Conservation (phyloP, 108 stramenopile genomes). For the Parmales sp. region DNA sequence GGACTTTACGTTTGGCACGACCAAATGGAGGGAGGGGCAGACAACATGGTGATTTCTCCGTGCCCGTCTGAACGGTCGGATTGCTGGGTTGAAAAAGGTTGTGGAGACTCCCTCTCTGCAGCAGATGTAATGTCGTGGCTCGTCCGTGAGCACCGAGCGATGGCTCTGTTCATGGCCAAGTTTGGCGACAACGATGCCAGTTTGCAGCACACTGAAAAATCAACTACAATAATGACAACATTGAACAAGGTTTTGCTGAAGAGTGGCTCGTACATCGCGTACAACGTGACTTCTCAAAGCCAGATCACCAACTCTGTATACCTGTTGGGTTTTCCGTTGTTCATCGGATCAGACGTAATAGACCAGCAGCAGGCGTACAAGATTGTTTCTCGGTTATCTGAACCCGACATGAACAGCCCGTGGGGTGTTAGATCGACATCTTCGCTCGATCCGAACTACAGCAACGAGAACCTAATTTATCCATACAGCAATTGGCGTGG, state of each 20-base stretch:
- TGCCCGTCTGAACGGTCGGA: not conserved
- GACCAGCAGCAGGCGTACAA: not conserved
- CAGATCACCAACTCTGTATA: not conserved
- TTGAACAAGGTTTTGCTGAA: not conserved
- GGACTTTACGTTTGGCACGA: not conserved
- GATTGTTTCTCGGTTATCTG: not conserved
- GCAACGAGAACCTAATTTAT: not conserved
- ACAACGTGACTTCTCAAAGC: not conserved
- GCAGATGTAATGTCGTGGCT: not conserved
- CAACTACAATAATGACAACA: not conserved
- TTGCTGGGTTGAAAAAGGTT: not conserved
- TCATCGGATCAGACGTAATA: not conserved
- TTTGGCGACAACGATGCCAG: not conserved
- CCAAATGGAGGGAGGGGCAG: constrained; percentile 1
- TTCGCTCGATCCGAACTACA: not conserved
- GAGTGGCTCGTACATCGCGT: not conserved
- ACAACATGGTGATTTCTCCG: not conserved
- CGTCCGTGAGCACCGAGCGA: not conserved
- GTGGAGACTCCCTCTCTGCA: not conserved
- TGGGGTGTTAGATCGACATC: not conserved
- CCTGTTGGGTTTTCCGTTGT: not conserved
- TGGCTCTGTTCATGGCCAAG: not conserved
- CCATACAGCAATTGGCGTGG: constrained; percentile 7
- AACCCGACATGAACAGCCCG: not conserved
- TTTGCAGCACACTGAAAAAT: not conserved